phyloP scores from a whole-genome alignment of 2,329 filamentous ascomycete genomes.

The Fusarium sp. region DNA sequence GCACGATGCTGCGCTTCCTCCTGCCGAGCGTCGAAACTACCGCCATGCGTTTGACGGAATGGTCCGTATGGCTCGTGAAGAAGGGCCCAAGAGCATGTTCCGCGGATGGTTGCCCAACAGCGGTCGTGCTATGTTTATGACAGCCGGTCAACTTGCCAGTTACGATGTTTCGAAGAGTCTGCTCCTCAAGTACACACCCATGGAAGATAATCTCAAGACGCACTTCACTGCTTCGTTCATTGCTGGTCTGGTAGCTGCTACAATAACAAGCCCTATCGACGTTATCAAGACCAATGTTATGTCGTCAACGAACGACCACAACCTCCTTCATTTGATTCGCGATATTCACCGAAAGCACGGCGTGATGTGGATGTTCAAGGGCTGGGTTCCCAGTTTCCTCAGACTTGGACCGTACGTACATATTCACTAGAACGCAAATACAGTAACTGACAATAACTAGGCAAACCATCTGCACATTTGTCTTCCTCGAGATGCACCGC shows the following conservation, averaged over 20 bases:
- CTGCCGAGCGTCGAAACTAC: conserved; percentile 84
- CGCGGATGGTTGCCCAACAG: conserved; percentile 88
- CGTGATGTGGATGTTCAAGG: conserved; percentile 86
- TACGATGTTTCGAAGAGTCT: conserved; percentile 86
- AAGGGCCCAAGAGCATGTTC: conserved; percentile 83
- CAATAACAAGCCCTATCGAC: conserved; percentile 86
- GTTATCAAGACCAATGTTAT: conserved; percentile 92
- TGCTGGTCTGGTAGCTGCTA: conserved; percentile 86
- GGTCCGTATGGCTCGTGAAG: conserved; percentile 85
- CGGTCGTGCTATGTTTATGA: conserved; percentile 87
- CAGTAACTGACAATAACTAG: conserved; percentile 54
- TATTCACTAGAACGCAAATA: neutral
- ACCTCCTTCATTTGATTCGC: conserved; percentile 70
- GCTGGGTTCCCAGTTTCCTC: conserved; percentile 85
- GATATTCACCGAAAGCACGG: conserved; percentile 80
- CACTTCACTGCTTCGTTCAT: conserved; percentile 84
- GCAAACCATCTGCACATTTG: conserved; percentile 88
- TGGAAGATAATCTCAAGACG: conserved; percentile 78
- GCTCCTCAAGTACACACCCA: conserved; percentile 74
- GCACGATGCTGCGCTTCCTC: conserved; percentile 84
- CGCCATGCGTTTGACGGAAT: conserved; percentile 89
- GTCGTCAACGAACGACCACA: conserved; percentile 69
- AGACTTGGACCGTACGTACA: conserved; percentile 71
- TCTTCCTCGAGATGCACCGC: conserved; percentile 90
- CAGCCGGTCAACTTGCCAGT: conserved; percentile 83